A percentile compares a stretch with the other conserved stretches of the same genome.
Conservation (phyloP, 768 basidiomycete species). For the Strobilomyces dryophilus region DNA sequence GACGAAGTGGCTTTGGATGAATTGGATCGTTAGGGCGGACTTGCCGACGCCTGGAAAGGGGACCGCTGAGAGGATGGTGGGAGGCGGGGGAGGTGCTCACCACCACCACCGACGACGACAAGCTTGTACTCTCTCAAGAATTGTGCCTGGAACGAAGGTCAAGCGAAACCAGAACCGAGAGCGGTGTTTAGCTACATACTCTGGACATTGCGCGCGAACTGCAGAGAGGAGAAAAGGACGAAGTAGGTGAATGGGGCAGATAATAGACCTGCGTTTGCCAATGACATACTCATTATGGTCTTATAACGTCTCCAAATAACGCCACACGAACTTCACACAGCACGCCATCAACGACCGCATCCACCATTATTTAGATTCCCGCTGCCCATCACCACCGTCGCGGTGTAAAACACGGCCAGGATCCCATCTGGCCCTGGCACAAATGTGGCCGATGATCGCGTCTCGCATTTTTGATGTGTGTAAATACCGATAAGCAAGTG, state of each 20-base stretch:
- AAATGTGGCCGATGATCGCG: no score
- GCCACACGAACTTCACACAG: constrained; percentile 17
- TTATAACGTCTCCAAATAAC: constrained; percentile 24
- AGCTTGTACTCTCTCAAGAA: constrained; percentile 97
- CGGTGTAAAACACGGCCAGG: no score
- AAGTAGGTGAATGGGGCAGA: constrained; percentile 3
- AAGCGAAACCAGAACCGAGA: background rate
- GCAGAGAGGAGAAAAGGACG: background rate
- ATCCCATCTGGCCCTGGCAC: no score
- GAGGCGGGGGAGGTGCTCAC: constrained; percentile 41
- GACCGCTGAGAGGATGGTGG: background rate
- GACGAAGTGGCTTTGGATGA: constrained; percentile 94
- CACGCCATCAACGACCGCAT: no score
- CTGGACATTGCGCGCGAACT: constrained; percentile 26
- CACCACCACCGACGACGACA: constrained; percentile 97
- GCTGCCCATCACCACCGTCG: no score
- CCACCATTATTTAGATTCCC: background rate
- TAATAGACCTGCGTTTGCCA: background rate
- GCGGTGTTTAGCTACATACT: constrained; percentile 10
- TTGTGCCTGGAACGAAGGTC: constrained; percentile 51
- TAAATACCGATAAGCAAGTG: no score
- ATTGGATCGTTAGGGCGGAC: constrained; percentile 95
- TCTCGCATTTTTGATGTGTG: no score
- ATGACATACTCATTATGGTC: constrained; percentile 11
- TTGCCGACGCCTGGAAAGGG: constrained; percentile 49